A percentile compares a stretch with the other conserved stretches of the same genome.
These are phyloP conservation scores for Babesia bovis DNA, from an alignment of 169 alveolate species.

Conservation along the genomic window DNA sequence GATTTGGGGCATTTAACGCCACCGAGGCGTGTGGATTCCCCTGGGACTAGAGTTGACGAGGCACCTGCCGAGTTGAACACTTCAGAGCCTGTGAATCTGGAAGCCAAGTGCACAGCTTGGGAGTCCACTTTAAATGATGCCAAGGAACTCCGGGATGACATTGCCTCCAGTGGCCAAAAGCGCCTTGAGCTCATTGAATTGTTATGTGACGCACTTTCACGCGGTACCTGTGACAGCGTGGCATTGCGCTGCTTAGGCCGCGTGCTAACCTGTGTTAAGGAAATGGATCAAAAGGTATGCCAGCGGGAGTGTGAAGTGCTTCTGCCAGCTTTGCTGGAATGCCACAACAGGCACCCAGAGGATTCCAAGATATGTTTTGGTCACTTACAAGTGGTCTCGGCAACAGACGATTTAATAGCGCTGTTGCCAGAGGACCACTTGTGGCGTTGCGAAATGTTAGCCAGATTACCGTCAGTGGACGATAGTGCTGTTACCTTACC, in stretches of 20 bases:
- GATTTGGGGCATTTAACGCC: too few relatives aligned
- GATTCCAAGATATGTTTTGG: constrained; percentile 7
- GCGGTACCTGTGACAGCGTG: constrained; percentile 17
- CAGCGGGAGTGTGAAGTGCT: constrained; percentile 30
- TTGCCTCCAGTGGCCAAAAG: constrained; percentile 6
- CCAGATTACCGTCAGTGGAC: too few relatives aligned
- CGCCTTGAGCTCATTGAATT: constrained; percentile 27
- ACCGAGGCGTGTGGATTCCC: too few relatives aligned
- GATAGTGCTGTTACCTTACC: too few relatives aligned
- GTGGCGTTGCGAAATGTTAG: background rate
- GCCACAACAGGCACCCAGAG: background rate
- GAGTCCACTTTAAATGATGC: constrained; percentile 20
- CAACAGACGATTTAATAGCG: constrained; percentile 1
- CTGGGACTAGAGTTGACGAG: too few relatives aligned
- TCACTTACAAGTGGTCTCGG: constrained; percentile 12
- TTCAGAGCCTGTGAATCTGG: too few relatives aligned
- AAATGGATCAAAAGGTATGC: constrained; percentile 10
- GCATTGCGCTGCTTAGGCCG: constrained; percentile 26
- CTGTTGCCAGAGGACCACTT: background rate
- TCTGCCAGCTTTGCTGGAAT: constrained; percentile 6
- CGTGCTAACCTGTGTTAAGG: constrained; percentile 8
- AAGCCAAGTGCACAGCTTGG: constrained; percentile 43
- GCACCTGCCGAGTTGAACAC: too few relatives aligned
- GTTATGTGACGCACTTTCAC: constrained; percentile 21
- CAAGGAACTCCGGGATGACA: background rate